These are phyloP conservation scores for Wickerhamiella vanderwaltii DNA, from an alignment of 805 yeast genomes.

Conservation along the genomic window DNA sequence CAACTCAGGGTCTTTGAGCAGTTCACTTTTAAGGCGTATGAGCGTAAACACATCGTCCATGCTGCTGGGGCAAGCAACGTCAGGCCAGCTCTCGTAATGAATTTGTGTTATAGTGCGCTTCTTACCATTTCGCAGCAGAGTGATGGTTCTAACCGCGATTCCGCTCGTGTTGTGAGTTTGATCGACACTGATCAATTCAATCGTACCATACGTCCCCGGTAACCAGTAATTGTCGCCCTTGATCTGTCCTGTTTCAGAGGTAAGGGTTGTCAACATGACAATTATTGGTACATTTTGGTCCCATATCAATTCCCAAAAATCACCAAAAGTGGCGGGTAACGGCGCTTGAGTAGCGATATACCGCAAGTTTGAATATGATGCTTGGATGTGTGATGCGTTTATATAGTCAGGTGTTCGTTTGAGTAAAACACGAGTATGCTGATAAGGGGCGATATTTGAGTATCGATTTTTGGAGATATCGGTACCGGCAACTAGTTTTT, in stretches of 20 bases:
- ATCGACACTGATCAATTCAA: conserved; percentile 22
- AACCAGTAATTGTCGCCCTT: conserved; percentile 87
- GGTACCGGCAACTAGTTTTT: conserved; percentile 40
- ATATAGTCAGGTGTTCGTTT: conserved; percentile 46
- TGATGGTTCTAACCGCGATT: conserved; percentile 30
- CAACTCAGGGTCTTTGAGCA: conserved; percentile 22
- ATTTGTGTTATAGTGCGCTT: conserved; percentile 50
- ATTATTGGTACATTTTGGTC: conserved; percentile 57
- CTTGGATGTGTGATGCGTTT: conserved; percentile 62
- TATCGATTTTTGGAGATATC: conserved; percentile 82
- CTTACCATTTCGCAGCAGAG: conserved; percentile 23
- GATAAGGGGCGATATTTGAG: conserved; percentile 78
- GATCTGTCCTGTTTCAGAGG: conserved; percentile 64
- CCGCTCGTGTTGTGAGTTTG: conserved; percentile 20
- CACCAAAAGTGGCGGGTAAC: conserved; percentile 59
- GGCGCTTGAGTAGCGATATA: conserved; percentile 96
- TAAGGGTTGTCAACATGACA: conserved; percentile 59
- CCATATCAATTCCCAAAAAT: conserved; percentile 70
- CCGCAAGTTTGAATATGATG: conserved; percentile 30
- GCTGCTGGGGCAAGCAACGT: conserved; percentile 54
- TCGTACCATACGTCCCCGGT: conserved; percentile 38
- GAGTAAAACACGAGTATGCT: conserved; percentile 67
- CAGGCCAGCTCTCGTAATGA: conserved; percentile 78
- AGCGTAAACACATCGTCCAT: conserved; percentile 53
- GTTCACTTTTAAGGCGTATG: conserved; percentile 34